Base-by-base conservation (phyloP, 2,329 filamentous ascomycete species). In the Alternaria burnsii region DNA sequence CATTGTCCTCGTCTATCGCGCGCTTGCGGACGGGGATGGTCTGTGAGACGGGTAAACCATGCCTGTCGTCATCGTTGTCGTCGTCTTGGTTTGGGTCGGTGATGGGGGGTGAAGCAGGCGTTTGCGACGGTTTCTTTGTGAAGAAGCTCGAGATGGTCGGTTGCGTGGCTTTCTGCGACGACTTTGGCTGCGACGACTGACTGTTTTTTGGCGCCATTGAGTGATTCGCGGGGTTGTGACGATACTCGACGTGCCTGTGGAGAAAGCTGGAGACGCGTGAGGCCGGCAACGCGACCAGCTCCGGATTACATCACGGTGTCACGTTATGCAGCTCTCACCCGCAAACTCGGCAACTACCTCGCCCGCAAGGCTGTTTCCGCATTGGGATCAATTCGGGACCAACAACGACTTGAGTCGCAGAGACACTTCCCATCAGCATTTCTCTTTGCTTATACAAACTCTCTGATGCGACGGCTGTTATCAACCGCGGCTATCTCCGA, bases 141-240 rank as follows among this genome's bases (percentile, higher is more conserved):
- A 97, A 97, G 80, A 97, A 97, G 74, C 89, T 94, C 3, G 92
- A 95, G 62, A 97, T 89, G 1, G 92, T 92, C 67, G 90, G 87
- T 74, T 97, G 92, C 71, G 90, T 91, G 78, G 90, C 91, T 55
- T 70, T 74, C 43, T 82, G 79, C 10, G 78, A 76, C 10, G 75
- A 74, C 40, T 65, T 67, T 30, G 66, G 63, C 46, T 69, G 62
- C 24, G 72, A 68, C 26, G 74, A 69, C 30, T 77, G 71, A 54
- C 70, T 76, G 54, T 68, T 74, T 70, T 75, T 75, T 16, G 76
- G 77, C 24, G 77, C 76, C 77, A 79, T 79, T 73, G 72, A 32
- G 50, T 24, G 44, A 40, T 55, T 50, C 11, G 53, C 24, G 52
- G 55, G 51, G 52, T 55, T 46, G 53, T 50, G 53, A 55, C 58